Evolutionary conservation across 2,329 filamentous ascomycete genomes (phyloP), one percentile per base, ranked within the genome.

Genomic region (Xylariales sp.): DNA sequence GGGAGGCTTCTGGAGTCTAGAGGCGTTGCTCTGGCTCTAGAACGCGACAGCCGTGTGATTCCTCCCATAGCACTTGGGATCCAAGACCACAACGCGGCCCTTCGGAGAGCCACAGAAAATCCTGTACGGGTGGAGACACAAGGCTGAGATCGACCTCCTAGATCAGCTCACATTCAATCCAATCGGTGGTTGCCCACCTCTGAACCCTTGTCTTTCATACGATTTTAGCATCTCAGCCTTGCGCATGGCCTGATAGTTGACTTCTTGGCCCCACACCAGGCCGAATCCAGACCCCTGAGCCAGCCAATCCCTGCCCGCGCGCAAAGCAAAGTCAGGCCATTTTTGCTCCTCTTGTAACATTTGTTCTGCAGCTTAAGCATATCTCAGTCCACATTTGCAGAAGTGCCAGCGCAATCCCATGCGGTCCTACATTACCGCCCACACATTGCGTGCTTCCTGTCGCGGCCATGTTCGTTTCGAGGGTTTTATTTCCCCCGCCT

Each of bases 401-500:
- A 25, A n/a, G n/a, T n/a, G n/a, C n/a, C n/a, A n/a, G n/a, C n/a
- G n/a, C n/a, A 25, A 8, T 16, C 18, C 27, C 24, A 37, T 29
- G 34, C 35, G 18, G 35, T 31, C 35, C 35, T 16, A 31, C 23
- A 25, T 25, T 8, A 8, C 8, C n/a, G 23, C 8, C n/a, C 8
- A 25, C n/a, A n/a, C 23, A 25, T 25, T n/a, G 23, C 23, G n/a
- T 25, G 27, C 11, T 28, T 16, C 19, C 31, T 38, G 19, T 38
- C 35, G 35, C 28, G 6, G 23, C 17, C n/a, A 19, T 25, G 25
- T 17, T 16, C 15, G 27, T 31, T 18, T 14, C 12, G 35, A 19
- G 35, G 35, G 35, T 28, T 14, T 38, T 38, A 38, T 23, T 38
- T 38, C 25, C 27, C 35, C 35, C 35, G 35, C 25, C 17, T n/a